phyloP scores from a whole-genome alignment of 2,329 filamentous ascomycete genomes.

The Ophiostoma pallidulum region DNA sequence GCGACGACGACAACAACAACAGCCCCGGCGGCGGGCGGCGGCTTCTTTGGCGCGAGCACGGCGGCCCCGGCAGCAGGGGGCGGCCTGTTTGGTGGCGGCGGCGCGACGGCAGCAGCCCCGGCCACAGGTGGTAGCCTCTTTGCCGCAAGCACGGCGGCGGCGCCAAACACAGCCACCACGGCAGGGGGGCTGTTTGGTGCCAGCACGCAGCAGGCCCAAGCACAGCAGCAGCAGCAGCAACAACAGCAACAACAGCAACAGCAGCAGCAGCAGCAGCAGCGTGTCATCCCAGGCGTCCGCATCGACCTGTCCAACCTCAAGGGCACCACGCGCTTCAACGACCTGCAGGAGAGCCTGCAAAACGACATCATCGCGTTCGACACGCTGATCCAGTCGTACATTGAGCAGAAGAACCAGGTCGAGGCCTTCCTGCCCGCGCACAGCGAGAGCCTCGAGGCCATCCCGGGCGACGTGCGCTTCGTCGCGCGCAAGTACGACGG shows the following conservation, averaged over 20 bases:
- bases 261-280: too few species aligned
- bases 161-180: slow-evolving; percentile 16
- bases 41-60: slow-evolving; percentile 17
- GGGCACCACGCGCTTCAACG: slow-evolving; percentile 84
- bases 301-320: slow-evolving; percentile 72
- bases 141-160: slow-evolving; percentile 3
- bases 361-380: slow-evolving; percentile 70
- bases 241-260: slow-evolving; percentile 38
- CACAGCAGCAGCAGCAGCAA: slow-evolving; percentile 36
- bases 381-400: slow-evolving; percentile 68
- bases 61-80: slow-evolving; percentile 19
- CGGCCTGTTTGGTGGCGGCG: slow-evolving; percentile 8
- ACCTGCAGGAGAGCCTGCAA: slow-evolving; percentile 74
- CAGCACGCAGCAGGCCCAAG: too few species aligned
- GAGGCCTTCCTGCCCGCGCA: slow-evolving; percentile 56
- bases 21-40: slow-evolving; percentile 16
- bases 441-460: slow-evolving; percentile 28
- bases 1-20: slow-evolving; percentile 12
- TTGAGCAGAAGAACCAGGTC: slow-evolving; percentile 67
- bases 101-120: not conserved
- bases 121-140: slow-evolving; percentile 8
- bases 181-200: not conserved
- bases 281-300: slow-evolving; percentile 61
- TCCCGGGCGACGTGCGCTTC: slow-evolving; percentile 36
- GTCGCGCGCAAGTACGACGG: slow-evolving; percentile 36